Conservation (phyloP, 768 basidiomycete species). For the Candolleomyces eurysporus region DNA sequence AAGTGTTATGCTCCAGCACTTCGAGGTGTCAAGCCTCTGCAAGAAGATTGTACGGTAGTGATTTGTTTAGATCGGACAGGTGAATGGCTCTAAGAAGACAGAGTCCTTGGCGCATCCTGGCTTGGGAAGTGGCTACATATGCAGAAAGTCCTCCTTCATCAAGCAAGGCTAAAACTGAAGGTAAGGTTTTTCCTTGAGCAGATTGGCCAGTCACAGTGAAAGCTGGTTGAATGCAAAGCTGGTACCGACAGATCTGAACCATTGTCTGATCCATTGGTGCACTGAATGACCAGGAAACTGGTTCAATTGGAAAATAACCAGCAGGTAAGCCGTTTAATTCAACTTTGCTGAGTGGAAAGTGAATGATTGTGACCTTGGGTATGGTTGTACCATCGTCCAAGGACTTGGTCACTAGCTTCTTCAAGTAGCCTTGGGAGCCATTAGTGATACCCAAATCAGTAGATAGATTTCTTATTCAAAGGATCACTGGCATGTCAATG, state of each 20-base stretch:
- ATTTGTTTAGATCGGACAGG: neutral
- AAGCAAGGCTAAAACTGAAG: constrained; percentile 17
- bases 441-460: constrained; percentile 29
- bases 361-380: neutral
- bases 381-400: neutral
- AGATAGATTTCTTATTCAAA: constrained; percentile 21
- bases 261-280: neutral
- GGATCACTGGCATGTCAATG: constrained; percentile 29
- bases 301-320: constrained; percentile 15
- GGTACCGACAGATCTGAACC: constrained; percentile 8
- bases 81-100: neutral
- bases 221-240: constrained; percentile 23
- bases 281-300: constrained; percentile 9
- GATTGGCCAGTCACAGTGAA: constrained; percentile 31
- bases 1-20: neutral
- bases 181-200: constrained; percentile 28
- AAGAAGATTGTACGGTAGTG: neutral
- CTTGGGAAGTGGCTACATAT: constrained; percentile 29
- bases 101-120: constrained; percentile 17
- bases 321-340: constrained; percentile 13
- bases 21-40: neutral
- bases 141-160: constrained; percentile 21
- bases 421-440: constrained; percentile 24
- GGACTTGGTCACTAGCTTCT: constrained; percentile 17
- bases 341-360: constrained; percentile 14